phyloP scores from a whole-genome alignment of 1,139 yeast genomes.

The Lodderomyces orthopsilosis region DNA sequence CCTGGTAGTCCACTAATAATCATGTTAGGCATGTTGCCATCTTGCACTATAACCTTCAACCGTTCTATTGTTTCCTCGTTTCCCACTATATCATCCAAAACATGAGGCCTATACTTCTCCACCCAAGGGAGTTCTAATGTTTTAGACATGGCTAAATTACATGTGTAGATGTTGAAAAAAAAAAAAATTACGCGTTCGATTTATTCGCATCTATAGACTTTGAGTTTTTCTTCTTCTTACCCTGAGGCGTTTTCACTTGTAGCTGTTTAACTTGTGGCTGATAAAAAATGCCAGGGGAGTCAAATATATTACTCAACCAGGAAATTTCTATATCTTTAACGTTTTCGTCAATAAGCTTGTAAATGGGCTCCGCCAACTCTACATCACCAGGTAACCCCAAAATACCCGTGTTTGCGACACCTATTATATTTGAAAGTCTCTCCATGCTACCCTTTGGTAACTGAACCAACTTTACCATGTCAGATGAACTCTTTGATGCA shows the following conservation, averaged over 20 bases:
- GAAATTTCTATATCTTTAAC: constrained; percentile 43
- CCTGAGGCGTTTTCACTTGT: constrained; percentile 34
- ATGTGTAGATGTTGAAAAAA: not conserved
- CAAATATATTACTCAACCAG: constrained; percentile 40
- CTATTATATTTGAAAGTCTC: constrained; percentile 25
- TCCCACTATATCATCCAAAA: constrained; percentile 84
- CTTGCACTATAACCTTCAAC: constrained; percentile 76
- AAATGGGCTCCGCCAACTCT: constrained; percentile 20
- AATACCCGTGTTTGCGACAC: constrained; percentile 19
- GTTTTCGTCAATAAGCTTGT: constrained; percentile 26
- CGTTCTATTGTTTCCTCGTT: constrained; percentile 88
- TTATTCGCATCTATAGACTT: not conserved
- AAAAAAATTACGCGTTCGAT: constrained; percentile 3
- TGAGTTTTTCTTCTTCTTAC: not conserved
- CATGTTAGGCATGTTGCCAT: constrained; percentile 97
- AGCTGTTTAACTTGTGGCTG: constrained; percentile 2
- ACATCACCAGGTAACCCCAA: constrained; percentile 26
- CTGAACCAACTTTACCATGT: constrained; percentile 48
- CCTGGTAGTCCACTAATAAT: constrained; percentile 95
- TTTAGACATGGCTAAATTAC: constrained; percentile 11
- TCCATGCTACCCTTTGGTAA: constrained; percentile 49
- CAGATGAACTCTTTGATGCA: constrained; percentile 30
- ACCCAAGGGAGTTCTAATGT: constrained; percentile 65
- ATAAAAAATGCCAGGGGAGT: constrained; percentile 4
- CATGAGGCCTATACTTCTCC: constrained; percentile 86